Conservation (phyloP, 2,329 filamentous ascomycete genomes). For the Endocalyx cinctus region DNA sequence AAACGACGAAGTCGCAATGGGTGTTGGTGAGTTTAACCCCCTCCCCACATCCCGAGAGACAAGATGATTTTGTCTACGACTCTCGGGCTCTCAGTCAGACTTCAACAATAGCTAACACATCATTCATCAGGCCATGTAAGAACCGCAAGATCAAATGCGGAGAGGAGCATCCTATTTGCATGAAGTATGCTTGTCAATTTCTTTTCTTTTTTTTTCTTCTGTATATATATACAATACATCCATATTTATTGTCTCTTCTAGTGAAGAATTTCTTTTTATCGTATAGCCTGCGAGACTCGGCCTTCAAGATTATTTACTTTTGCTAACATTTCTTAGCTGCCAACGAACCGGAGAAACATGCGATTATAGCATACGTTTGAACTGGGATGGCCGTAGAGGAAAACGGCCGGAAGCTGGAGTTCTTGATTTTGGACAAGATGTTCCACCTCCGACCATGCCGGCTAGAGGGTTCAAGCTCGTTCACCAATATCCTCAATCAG, state of each 20-base stretch:
- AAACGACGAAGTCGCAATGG: conserved; percentile 42
- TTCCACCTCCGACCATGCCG: conserved; percentile 22
- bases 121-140: conserved; percentile 65
- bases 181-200: conserved; percentile 51
- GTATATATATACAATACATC: no score
- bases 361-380: conserved; percentile 76
- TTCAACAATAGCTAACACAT: no score
- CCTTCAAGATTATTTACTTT: no score
- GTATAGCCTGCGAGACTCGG: conserved; percentile 5
- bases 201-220: conserved; percentile 5
- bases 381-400: conserved; percentile 71
- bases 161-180: conserved; percentile 68
- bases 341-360: conserved; percentile 66
- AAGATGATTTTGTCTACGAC: no score
- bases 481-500: conserved; percentile 27
- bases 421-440: conserved; percentile 21
- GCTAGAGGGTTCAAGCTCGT: conserved; percentile 31
- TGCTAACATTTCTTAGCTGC: conserved; percentile 45
- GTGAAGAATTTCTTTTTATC: conserved; percentile 2
- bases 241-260: no score
- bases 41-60: conserved; percentile 2
- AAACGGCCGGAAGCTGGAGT: conserved; percentile 43
- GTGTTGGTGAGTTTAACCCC: conserved; percentile 34
- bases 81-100: no score
- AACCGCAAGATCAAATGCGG: conserved; percentile 76